Base-by-base conservation (phyloP, 148 eudicot species). In the Polygonum maritimum region DNA sequence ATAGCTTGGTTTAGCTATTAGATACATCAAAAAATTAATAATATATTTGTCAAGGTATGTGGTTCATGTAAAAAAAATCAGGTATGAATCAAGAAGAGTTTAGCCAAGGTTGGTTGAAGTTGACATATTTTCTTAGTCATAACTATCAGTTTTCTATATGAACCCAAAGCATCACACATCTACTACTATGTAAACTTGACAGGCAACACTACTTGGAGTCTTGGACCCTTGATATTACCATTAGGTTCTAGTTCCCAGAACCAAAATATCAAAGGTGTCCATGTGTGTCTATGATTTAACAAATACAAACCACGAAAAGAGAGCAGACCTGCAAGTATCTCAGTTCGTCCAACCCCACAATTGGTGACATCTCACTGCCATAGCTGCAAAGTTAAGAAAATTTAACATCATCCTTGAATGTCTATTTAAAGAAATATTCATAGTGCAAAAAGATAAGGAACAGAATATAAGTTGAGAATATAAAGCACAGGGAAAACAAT, bases 361-460 rank as follows among this genome's bases (percentile, higher is more conserved):
- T 87, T 11, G 98, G 98, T 31, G 84, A 83, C 60, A 84, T 85
- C 51, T 85, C 84, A 76, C 89, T 92, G 75, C 99, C 99, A 82
- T 96, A 96, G 77, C 99, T 96, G 92, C 88, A 87, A 38, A 13
- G 54, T 72, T 45, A 45, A 33, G 19, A 48, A 48, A 41, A 21
- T 39, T 72, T 45, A 67, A 67, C 44, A 67, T 67, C 38, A 67
- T 35, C 45, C 38, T 4, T 36, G 44, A 38, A 36, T 67, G 12
- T 38, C 5, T 6, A 13, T 16, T 41, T 36, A 33, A 15, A 67
- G 14, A 67, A 48, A 13, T 45, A 48, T 72, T 45, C 39, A 72
- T 41, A 41, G 4, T 44, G 35, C 16, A 21, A 44, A 36, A 21
- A 71, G 7, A n/a, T 18, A 18, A 72, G 2, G 38, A 70, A 44